These are phyloP conservation scores for Nannochloropsis oceanica DNA, from an alignment of 108 stramenopile species.

Conservation along the genomic window DNA sequence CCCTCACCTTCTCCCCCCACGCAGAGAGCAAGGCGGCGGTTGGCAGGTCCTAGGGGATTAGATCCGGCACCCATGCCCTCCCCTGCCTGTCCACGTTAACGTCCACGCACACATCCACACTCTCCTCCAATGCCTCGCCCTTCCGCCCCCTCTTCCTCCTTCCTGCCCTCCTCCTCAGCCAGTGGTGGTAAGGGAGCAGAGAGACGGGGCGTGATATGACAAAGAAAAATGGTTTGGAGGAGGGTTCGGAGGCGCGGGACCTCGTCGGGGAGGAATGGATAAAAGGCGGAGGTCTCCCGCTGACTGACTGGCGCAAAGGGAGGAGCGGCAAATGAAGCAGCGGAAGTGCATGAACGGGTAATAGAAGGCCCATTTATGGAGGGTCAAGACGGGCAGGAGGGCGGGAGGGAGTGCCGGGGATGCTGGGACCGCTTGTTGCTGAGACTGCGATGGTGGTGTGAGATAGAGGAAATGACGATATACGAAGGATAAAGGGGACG, in stretches of 20 bases:
- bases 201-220: too few species aligned
- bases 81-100: not conserved
- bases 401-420: not conserved
- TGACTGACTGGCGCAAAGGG: not conserved
- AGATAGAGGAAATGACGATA: too few species aligned
- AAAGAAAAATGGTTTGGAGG: not conserved
- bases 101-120: not conserved
- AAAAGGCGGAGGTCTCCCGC: not conserved
- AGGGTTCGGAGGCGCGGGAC: not conserved
- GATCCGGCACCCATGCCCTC: not conserved
- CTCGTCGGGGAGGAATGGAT: not conserved
- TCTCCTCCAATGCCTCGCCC: not conserved
- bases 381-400: not conserved
- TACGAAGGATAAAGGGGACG: too few species aligned
- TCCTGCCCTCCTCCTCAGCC: not conserved
- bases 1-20: too few species aligned
- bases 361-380: not conserved
- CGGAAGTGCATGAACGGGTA: not conserved
- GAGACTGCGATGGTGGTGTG: not conserved
- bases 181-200: too few species aligned
- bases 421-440: too few species aligned
- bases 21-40: not conserved
- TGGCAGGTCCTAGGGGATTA: not conserved
- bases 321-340: not conserved
- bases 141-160: not conserved